phyloP scores from a whole-genome alignment of 805 yeast genomes.

The Yarrowia sp. region DNA sequence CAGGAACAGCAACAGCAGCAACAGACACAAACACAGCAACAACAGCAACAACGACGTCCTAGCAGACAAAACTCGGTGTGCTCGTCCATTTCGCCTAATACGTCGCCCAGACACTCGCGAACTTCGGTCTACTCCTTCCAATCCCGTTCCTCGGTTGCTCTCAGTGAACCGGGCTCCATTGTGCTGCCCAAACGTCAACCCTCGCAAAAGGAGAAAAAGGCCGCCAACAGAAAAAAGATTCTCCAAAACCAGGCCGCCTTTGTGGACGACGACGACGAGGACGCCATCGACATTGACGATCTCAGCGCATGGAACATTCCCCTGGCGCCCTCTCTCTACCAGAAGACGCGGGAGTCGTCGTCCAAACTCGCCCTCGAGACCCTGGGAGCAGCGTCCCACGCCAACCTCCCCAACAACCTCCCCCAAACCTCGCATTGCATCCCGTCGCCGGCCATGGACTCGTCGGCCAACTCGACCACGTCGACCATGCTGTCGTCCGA shows the following conservation, averaged over 20 bases:
- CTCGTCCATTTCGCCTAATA: conserved; percentile 9
- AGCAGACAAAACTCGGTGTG: conserved; percentile 15
- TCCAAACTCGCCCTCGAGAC: conserved; percentile 32
- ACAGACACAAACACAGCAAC: background rate
- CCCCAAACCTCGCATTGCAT: background rate
- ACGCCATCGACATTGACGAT: conserved; percentile 62
- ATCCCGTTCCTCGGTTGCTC: conserved; percentile 28
- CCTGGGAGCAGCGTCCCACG: conserved; percentile 28
- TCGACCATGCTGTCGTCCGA: conserved; percentile 38
- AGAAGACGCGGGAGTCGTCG: conserved; percentile 44
- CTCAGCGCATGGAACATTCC: conserved; percentile 70
- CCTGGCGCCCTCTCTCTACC: conserved; percentile 60
- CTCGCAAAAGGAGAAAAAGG: conserved; percentile 7
- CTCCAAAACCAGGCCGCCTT: conserved; percentile 39
- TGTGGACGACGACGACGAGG: conserved; percentile 53
- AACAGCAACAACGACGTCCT: background rate
- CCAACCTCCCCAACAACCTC: conserved; percentile 1
- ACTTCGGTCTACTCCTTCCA: conserved; percentile 35
- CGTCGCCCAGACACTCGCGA: conserved; percentile 26
- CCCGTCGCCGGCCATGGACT: conserved; percentile 36
- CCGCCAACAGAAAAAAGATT: conserved; percentile 16
- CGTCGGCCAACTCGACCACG: conserved; percentile 37
- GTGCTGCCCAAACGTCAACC: conserved; percentile 21
- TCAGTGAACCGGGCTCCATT: background rate
- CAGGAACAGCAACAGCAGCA: background rate